A percentile compares a stretch with the other conserved stretches of the same genome.
phyloP scores from a whole-genome alignment of 1,284 basidiomycete genomes.

The Pseudozyma sp. region DNA sequence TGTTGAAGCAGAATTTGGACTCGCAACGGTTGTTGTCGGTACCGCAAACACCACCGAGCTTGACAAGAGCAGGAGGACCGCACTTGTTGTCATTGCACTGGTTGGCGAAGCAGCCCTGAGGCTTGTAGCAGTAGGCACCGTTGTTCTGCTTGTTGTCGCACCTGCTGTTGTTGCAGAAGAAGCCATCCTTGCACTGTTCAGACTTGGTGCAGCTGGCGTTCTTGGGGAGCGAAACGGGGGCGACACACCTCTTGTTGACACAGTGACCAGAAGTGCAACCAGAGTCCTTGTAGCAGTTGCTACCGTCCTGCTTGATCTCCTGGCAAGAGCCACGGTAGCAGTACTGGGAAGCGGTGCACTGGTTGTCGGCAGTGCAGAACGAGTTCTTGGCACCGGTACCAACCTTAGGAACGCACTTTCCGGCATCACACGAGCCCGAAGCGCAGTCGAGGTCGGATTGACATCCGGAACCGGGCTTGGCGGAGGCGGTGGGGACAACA shows the following conservation, averaged over 20 bases:
- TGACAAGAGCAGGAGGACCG: constrained; percentile 15
- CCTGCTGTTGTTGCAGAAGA: constrained; percentile 32
- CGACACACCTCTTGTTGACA: constrained; percentile 32
- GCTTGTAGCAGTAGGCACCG: constrained; percentile 45
- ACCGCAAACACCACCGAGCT: constrained; percentile 12
- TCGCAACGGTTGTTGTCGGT: constrained; percentile 16
- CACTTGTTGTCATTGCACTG: constrained; percentile 39
- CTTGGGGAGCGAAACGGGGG: constrained; percentile 16
- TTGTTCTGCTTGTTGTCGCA: constrained; percentile 16
- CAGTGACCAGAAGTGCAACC: constrained; percentile 32
- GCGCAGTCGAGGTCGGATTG: constrained; percentile 24
- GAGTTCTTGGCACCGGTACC: constrained; percentile 22
- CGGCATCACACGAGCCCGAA: constrained; percentile 24
- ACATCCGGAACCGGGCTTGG: constrained; percentile 17
- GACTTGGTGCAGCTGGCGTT: constrained; percentile 22
- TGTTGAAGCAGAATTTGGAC: constrained; percentile 32
- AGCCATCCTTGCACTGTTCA: constrained; percentile 22
- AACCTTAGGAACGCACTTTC: constrained; percentile 31
- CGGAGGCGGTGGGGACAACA: constrained; percentile 10
- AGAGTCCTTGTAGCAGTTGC: constrained; percentile 41
- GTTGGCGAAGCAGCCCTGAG: constrained; percentile 32
- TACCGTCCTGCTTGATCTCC: constrained; percentile 25
- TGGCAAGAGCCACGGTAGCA: constrained; percentile 45
- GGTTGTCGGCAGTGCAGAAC: constrained; percentile 29
- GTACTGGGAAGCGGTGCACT: constrained; percentile 28